A percentile compares a stretch with the other conserved stretches of the same genome.
phyloP scores from a whole-genome alignment of 2,329 filamentous ascomycete species.

The Diaporthe sp. region DNA sequence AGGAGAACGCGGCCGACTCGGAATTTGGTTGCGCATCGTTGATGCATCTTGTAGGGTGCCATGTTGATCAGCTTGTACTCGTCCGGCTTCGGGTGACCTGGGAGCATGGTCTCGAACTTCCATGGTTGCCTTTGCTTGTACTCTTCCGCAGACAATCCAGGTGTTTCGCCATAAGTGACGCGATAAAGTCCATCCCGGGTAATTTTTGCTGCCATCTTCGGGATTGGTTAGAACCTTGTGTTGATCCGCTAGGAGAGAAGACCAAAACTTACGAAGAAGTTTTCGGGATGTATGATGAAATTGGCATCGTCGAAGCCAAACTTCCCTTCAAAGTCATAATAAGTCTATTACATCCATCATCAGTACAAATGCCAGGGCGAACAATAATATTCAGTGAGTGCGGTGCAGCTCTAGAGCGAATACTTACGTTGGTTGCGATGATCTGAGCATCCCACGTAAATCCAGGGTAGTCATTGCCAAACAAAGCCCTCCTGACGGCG shows the following conservation, averaged over 20 bases:
- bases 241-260: not conserved
- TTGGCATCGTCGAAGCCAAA: slow-evolving; percentile 69
- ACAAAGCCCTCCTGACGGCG: slow-evolving; percentile 61
- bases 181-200: slow-evolving; percentile 72
- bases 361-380: not conserved
- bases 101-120: slow-evolving; percentile 71
- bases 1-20: slow-evolving; percentile 70
- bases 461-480: slow-evolving; percentile 70
- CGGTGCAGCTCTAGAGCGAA: too few species aligned
- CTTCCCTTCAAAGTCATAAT: slow-evolving; percentile 69
- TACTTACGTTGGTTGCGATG: slow-evolving; percentile 71
- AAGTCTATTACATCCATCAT: slow-evolving; percentile 59
- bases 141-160: slow-evolving; percentile 66
- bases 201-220: slow-evolving; percentile 71
- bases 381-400: too few species aligned
- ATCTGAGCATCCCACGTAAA: slow-evolving; percentile 73
- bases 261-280: slow-evolving; percentile 61
- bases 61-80: slow-evolving; percentile 70
- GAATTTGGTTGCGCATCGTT: slow-evolving; percentile 69
- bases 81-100: slow-evolving; percentile 69
- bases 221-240: not conserved
- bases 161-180: slow-evolving; percentile 72
- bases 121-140: slow-evolving; percentile 64
- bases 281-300: slow-evolving; percentile 72
- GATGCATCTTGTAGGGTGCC: slow-evolving; percentile 73